phyloP scores from a whole-genome alignment of 768 basidiomycete species.

The Kwoniella heveanensis region DNA sequence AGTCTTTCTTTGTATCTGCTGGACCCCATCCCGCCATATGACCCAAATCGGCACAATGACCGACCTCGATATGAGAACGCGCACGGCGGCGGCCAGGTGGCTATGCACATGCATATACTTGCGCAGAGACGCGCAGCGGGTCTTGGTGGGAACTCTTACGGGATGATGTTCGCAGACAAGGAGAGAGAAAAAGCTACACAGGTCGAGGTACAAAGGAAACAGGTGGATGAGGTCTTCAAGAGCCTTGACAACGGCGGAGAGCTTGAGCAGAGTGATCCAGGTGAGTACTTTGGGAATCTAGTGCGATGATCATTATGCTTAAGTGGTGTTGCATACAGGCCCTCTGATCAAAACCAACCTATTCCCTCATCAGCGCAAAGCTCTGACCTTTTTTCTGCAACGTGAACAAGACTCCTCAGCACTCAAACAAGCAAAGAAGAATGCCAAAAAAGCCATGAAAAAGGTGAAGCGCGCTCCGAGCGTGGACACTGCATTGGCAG shows the following conservation, averaged over 20 bases:
- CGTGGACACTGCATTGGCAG: conserved; percentile 27
- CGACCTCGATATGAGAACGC: conserved; percentile 81
- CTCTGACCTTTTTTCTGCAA: conserved; percentile 89
- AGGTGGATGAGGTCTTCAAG: conserved; percentile 92
- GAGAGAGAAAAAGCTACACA: conserved; percentile 63
- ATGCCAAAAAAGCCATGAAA: conserved; percentile 37
- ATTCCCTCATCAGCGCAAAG: conserved; percentile 98
- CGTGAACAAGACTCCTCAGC: conserved; percentile 62
- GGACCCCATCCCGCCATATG: conserved; percentile 73
- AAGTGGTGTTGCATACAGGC: conserved; percentile 32
- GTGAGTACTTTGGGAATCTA: conserved; percentile 60
- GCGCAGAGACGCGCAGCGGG: conserved; percentile 11
- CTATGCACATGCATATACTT: conserved; percentile 25
- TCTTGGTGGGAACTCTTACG: conserved; percentile 1
- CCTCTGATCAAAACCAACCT: conserved; percentile 72
- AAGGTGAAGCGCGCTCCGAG: conserved; percentile 28
- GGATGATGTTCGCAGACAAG: conserved; percentile 17
- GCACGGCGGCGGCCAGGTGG: conserved; percentile 60
- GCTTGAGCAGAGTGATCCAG: conserved; percentile 77
- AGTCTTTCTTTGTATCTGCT: conserved; percentile 71
- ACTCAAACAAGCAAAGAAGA: conserved; percentile 47
- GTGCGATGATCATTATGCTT: conserved; percentile 17
- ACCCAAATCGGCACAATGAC: conserved; percentile 62
- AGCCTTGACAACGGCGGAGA: conserved; percentile 85
- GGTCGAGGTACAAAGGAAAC: conserved; percentile 86